Conservation (phyloP, 331 rosid genomes). For the Acacia pycnantha region DNA sequence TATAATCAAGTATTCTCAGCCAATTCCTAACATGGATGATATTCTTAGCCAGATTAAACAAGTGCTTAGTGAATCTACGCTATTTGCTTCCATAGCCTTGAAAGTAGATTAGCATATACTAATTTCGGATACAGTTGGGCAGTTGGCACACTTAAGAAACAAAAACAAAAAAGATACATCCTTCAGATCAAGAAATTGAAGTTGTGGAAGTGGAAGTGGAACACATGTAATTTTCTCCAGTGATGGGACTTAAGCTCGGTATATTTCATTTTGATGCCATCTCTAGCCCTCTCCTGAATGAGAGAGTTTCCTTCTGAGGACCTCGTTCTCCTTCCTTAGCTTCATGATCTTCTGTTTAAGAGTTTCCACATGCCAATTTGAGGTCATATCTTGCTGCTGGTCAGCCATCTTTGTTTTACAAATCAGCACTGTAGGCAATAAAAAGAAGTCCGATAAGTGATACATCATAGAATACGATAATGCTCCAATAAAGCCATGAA, state of each 20-base stretch:
- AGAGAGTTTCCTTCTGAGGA: slow-evolving; percentile 56
- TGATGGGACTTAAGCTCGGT: not conserved
- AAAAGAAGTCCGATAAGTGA: slow-evolving; percentile 9
- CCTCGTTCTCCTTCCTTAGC: slow-evolving; percentile 68
- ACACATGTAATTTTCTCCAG: not conserved
- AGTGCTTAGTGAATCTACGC: not conserved
- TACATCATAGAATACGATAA: slow-evolving; percentile 13
- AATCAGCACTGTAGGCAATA: slow-evolving; percentile 52
- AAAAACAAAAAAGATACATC: not conserved
- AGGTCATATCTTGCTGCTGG: slow-evolving; percentile 55
- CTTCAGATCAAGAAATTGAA: not conserved
- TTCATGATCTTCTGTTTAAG: slow-evolving; percentile 68
- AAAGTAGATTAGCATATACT: not conserved
- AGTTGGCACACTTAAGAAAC: not conserved
- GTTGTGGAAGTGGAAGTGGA: not conserved
- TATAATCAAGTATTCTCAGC: not conserved
- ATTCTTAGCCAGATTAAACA: not conserved
- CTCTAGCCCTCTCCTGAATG: slow-evolving; percentile 32
- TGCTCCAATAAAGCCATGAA: slow-evolving; percentile 17
- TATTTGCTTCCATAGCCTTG: not conserved
- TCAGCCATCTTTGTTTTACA: slow-evolving; percentile 59
- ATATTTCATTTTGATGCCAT: not conserved
- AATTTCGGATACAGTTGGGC: not conserved
- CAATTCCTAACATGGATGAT: not conserved
- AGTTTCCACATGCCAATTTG: slow-evolving; percentile 60